Percentiles rank a stretch among this genome's conserved stretches.
Conservation (phyloP, 768 basidiomycete genomes). For the Amanita pallidorosea region DNA sequence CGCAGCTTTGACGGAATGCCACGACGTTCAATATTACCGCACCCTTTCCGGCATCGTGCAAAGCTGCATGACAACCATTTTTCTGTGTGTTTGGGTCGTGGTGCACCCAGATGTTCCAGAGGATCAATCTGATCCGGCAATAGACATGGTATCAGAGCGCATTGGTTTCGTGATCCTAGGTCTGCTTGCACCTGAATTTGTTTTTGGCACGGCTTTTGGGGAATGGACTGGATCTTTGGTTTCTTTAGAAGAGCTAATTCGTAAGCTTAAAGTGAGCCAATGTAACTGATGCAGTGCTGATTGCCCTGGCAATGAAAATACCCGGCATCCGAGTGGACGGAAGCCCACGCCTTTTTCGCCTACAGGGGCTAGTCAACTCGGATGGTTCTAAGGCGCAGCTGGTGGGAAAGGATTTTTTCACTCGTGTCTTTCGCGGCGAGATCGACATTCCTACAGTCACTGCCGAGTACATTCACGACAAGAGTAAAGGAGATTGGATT, state of each 20-base stretch:
- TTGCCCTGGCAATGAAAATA: no score
- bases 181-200: background rate
- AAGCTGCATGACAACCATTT: no score
- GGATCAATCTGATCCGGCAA: background rate
- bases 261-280: background rate
- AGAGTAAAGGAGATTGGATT: conserved; percentile 17
- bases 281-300: background rate
- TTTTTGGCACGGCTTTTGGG: background rate
- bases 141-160: background rate
- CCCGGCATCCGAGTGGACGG: background rate
- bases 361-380: background rate
- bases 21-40: no score
- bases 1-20: no score
- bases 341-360: background rate
- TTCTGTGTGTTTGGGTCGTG: no score
- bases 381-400: no score
- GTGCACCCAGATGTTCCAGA: background rate
- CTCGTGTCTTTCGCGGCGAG: background rate
- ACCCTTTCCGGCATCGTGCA: no score
- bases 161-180: background rate
- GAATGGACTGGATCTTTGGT: background rate
- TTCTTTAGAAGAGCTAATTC: background rate
- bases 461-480: conserved; percentile 14
- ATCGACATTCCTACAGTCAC: conserved; percentile 7
- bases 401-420: no score